Conservation (phyloP, 2,329 filamentous ascomycete species). For the Orbilia quercus region DNA sequence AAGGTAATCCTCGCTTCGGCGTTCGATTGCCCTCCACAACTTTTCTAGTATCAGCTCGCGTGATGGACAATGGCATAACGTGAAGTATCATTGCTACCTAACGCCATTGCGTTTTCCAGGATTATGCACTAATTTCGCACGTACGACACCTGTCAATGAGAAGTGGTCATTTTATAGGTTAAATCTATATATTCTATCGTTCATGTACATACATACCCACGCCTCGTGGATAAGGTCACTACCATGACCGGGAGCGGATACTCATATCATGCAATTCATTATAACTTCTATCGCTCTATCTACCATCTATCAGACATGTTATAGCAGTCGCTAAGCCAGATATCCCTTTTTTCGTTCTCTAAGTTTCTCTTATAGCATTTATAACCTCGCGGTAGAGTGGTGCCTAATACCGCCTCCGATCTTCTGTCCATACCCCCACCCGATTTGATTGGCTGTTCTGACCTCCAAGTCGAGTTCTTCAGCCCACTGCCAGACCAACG, state of each 20-base stretch:
- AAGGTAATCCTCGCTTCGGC: neutral
- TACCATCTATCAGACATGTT: neutral
- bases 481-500: constrained; percentile 69
- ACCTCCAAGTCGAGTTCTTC: constrained; percentile 68
- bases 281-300: neutral
- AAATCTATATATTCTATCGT: too few relatives aligned
- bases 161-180: too few relatives aligned
- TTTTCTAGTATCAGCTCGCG: constrained; percentile 21
- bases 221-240: too few relatives aligned
- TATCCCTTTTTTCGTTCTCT: neutral
- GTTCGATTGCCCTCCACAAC: neutral
- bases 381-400: constrained; percentile 20
- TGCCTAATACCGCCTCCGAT: constrained; percentile 42
- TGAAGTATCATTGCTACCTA: constrained; percentile 4
- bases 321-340: neutral
- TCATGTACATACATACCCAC: too few relatives aligned
- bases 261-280: neutral
- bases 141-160: too few relatives aligned
- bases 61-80: constrained; percentile 1
- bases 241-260: neutral
- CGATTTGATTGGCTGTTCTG: constrained; percentile 68
- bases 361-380: neutral
- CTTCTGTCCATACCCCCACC: constrained; percentile 67
- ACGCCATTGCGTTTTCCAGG: neutral
- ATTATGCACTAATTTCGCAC: neutral